Base-by-base conservation (phyloP, 306 rosid genomes). In the Gillenia trifoliata region DNA sequence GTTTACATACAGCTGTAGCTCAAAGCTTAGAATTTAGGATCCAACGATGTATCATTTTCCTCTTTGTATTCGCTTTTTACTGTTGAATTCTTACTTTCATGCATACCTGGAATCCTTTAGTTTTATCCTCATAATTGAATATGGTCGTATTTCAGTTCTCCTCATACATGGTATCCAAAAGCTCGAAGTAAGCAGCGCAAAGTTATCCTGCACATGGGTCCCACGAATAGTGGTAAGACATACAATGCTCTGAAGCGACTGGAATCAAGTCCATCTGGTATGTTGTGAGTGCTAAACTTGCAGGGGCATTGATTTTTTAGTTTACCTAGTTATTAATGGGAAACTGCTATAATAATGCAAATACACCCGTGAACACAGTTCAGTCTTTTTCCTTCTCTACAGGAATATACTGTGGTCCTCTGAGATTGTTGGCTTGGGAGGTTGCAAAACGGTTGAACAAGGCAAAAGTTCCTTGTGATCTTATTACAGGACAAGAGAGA, bases 361-460 rank as follows among this genome's bases (percentile, higher is more conserved):
- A 75, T 57, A 49, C 64, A 66, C 30, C 13, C 20, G 36, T 52
- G 76, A 74, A 63, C 22, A 11, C 52, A 62, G 41, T n/a, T 66
- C 22, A 0, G 65, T 67, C 38, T 30, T 38, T 78, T 60, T 87
- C 20, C 61, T 74, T 50, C 69, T 75, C 36, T 83, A 81, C 86
- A 94, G 97, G 99, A 29, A 71, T 94, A 70, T 94, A 94, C 77
- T 94, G 99, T 85, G 91, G 96, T 82, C 99, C 97, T 77, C 81
- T 94, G 81, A 87, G 99, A 87, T 87, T 94, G 88, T 85, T 94
- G 88, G 99, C 97, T 15, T 94, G 99, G 95, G 99, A 94, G 85
- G 86, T 94, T 79, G 89, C 97, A 7, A 87, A 92, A 83, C 90
- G 89, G 70, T 62, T 94, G 93, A 94, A 94, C 88, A 92, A 89